A percentile compares a stretch with the other conserved stretches of the same genome.
phyloP scores from a whole-genome alignment of 495 filamentous ascomycete genomes.

The Tuber melanosporum region DNA sequence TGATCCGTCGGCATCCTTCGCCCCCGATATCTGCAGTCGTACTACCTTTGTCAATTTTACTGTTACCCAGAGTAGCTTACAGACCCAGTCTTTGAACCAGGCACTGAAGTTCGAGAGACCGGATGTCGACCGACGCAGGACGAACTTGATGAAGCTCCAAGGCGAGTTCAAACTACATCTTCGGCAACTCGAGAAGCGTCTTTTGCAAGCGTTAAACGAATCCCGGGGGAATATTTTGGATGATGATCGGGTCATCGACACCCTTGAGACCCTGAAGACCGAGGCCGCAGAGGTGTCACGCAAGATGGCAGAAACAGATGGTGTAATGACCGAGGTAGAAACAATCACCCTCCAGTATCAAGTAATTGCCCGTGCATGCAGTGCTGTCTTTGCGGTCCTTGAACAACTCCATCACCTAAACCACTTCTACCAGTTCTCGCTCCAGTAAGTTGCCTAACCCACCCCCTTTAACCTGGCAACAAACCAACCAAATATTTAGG shows the following conservation, averaged over 20 bases:
- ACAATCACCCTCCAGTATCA: slow-evolving; percentile 88
- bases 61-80: slow-evolving; percentile 95
- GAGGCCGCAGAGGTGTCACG: slow-evolving; percentile 90
- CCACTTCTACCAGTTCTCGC: slow-evolving; percentile 98
- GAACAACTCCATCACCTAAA: slow-evolving; percentile 97
- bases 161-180: slow-evolving; percentile 98
- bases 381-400: slow-evolving; percentile 89
- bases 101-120: slow-evolving; percentile 94
- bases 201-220: slow-evolving; percentile 92
- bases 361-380: slow-evolving; percentile 86
- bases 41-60: slow-evolving; percentile 99
- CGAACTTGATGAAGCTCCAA: slow-evolving; percentile 95
- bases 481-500: slow-evolving; percentile 11
- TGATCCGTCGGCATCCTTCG: slow-evolving; percentile 91
- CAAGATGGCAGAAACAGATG: slow-evolving; percentile 94
- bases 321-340: slow-evolving; percentile 96
- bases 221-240: slow-evolving; percentile 97
- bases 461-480: neutral
- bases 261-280: slow-evolving; percentile 93
- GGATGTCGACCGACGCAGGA: slow-evolving; percentile 93
- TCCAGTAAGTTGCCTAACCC: slow-evolving; percentile 51
- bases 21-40: slow-evolving; percentile 96
- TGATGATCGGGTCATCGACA: slow-evolving; percentile 96
- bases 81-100: slow-evolving; percentile 94
- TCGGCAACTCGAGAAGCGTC: slow-evolving; percentile 87